Base-by-base conservation (phyloP, 495 filamentous ascomycete genomes). In the Tuber aestivum region DNA sequence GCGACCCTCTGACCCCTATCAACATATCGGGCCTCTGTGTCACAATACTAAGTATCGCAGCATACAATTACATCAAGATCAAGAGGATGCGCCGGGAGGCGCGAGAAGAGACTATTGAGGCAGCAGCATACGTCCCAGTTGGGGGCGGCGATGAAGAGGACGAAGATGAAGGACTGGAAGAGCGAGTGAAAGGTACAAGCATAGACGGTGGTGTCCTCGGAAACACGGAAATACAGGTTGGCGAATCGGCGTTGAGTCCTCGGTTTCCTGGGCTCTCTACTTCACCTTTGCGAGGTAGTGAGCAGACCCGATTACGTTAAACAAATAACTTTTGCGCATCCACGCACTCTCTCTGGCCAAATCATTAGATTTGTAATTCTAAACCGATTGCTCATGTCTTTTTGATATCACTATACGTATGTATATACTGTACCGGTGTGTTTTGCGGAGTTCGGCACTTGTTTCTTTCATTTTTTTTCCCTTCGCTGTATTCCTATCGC, bases 1-100 rank as follows among this genome's bases (percentile, higher is more conserved):
- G 94, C 79, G 96, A 99, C 81, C 88, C 88, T 72, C 89, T 99
- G 76, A 98, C 95, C 0, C 87, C 91, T 3, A 89, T 99, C 85
- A 99, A 99, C 81, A 84, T 97, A 0, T 89, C 90, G 7, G 96
- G 96, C 7, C 84, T 99, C 18, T 82, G 94, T n/a, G 89, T 97
- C 42, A 99, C 96, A 0, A 93, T 99, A 71, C 84, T 84, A 41
- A 94, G 92, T 69, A 98, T 99, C 72, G 92, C 85, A 0, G 88
- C 90, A 41, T 99, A 99, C 83, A 99, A 99, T 77, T 97, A 92
- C 79, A 91, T 98, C 84, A 98, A 98, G 82, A 92, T 97, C 75
- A 86, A 84, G 40, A 94, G 92, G 84, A 98, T 99, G 96, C 88
- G 92, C 56, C 84, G 86, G 41, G 91, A 96, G 48, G 90, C 92